Conservation (phyloP, 2,329 filamentous ascomycete genomes). For the Alternaria infectoria region DNA sequence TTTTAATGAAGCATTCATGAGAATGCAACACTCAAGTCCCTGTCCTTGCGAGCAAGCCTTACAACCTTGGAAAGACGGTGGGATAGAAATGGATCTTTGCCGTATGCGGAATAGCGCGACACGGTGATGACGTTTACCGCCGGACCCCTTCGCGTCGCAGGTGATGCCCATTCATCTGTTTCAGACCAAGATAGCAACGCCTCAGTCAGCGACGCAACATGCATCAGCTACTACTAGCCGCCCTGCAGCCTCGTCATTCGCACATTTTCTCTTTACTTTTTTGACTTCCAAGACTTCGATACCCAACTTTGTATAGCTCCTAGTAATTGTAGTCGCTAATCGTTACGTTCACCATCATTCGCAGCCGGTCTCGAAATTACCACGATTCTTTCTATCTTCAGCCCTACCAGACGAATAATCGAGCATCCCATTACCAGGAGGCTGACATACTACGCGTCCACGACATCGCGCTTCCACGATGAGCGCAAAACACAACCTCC, state of each 20-base stretch:
- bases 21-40: neutral
- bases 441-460: neutral
- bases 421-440: no score
- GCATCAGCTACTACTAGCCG: conserved; percentile 4
- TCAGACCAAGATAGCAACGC: conserved; percentile 8
- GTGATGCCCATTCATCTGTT: conserved; percentile 3
- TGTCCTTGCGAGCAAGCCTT: neutral
- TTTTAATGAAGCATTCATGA: neutral
- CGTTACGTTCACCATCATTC: neutral
- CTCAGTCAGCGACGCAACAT: conserved; percentile 16
- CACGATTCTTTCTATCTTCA: neutral
- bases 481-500: conserved; percentile 42
- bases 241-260: conserved; percentile 1
- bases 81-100: neutral
- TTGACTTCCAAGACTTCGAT: neutral
- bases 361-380: neutral
- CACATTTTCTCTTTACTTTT: neutral
- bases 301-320: neutral
- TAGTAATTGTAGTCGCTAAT: conserved; percentile 13
- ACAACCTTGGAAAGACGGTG: neutral
- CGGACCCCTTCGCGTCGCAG: conserved; percentile 2
- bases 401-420: neutral
- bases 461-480: conserved; percentile 6
- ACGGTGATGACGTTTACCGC: neutral
- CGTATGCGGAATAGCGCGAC: neutral